Evolutionary conservation across 2,329 filamentous ascomycete species (phyloP), one percentile per base, ranked within the genome.

Genomic region (Talaromyces amestolkiae): DNA sequence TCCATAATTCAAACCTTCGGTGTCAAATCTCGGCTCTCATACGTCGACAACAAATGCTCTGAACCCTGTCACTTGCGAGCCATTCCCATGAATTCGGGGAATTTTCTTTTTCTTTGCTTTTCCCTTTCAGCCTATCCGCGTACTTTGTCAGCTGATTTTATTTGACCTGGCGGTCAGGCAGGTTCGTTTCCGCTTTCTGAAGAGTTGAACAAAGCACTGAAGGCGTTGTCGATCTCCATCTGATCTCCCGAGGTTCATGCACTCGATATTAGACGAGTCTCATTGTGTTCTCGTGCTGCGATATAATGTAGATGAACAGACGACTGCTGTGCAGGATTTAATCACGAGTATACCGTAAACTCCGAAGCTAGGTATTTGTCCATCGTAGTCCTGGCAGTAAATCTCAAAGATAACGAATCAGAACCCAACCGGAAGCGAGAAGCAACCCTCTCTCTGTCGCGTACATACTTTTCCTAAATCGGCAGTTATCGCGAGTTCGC

Each of bases 101-200:
- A 47, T 63, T 63, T 56, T 43, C 51, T 63, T 56, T 56, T 63
- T 63, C 31, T 43, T 35, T 63, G n/a, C 49, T 58, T 51, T 49
- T 61, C 27, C 37, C 39, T 4, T 58, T 27, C 9, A 19, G 11
- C 35, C 56, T 58, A 10, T 41, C 15, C 22, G 27, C n/a, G 56
- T 58, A 41, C 39, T 43, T 58, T 33, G 10, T 58, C 49, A 56
- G 35, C 33, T 56, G 53, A 56, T 22, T 56, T 35, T 35, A 17
- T 47, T 35, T 51, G 45, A 53, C 59, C 22, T 53, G 27, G 58
- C 59, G 43, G 59, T 61, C 43, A 39, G 43, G 45, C 59, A 31
- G 17, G 27, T 53, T 53, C 49, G 24, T 33, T 53, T 53, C 13
- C 8, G 6, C 37, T 54, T 35, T 22, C 31, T 54, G 51, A 54